Conservation (phyloP, 1,284 basidiomycete genomes). For the Testicularia cyperi region DNA sequence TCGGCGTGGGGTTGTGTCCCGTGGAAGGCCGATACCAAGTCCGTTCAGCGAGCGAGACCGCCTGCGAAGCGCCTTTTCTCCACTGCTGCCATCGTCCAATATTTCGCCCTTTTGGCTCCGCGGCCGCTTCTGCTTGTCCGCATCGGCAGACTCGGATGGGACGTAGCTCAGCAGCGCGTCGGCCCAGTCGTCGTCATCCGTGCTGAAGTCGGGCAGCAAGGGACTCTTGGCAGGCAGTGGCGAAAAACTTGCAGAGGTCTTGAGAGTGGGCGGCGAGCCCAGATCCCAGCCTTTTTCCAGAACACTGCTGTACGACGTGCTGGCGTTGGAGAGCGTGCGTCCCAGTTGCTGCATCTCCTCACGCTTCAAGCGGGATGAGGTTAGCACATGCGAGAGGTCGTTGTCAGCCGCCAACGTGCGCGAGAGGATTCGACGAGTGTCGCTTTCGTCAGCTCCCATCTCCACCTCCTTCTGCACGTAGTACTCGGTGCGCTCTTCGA, state of each 20-base stretch:
- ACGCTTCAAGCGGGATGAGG: slow-evolving; percentile 1
- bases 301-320: slow-evolving; percentile 46
- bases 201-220: slow-evolving; percentile 32
- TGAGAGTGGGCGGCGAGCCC: slow-evolving; percentile 10
- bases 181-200: slow-evolving; percentile 42
- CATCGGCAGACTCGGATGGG: slow-evolving; percentile 1
- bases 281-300: slow-evolving; percentile 38
- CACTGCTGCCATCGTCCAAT: background rate
- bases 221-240: slow-evolving; percentile 29
- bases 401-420: slow-evolving; percentile 14
- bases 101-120: background rate
- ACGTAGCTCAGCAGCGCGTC: slow-evolving; percentile 29
- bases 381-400: slow-evolving; percentile 10
- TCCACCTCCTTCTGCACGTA: slow-evolving; percentile 30
- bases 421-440: slow-evolving; percentile 16
- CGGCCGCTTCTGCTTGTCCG: no score
- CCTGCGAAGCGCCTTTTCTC: slow-evolving; percentile 5
- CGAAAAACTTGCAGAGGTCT: background rate
- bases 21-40: slow-evolving; percentile 18
- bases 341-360: no score
- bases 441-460: slow-evolving; percentile 16
- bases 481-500: slow-evolving; percentile 29
- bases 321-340: slow-evolving; percentile 28
- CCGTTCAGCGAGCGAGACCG: slow-evolving; percentile 16
- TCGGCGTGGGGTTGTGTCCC: slow-evolving; percentile 15